Base-by-base conservation (phyloP, 352 stramenopile genomes). In the Thraustotheca clavata region DNA sequence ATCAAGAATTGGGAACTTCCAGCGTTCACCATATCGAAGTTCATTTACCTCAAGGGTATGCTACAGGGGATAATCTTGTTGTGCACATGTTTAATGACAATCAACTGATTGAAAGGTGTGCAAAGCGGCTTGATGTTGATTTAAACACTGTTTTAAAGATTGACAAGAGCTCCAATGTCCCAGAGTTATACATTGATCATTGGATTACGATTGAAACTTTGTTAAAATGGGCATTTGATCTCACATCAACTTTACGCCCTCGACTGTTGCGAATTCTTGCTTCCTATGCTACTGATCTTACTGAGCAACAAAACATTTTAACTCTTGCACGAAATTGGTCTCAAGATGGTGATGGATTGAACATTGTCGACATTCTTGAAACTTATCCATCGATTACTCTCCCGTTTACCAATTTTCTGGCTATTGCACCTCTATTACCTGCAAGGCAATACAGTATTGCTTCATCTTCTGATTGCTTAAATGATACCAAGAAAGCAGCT, bases 401-500 rank as follows among this genome's bases (percentile, higher is more conserved):
- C 24, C 80, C 74, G 39, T 89, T 91, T 36, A 59, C 57, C 3
- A 75, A 73, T 34, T 88, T 91, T 66, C 80, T 87, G 59, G 77
- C 89, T 55, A 68, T 91, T 22, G 83, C 74, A 5, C 80, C 85
- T 14, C 52, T 67, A 27, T 90, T 90, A 61, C 69, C 76, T 0
- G 74, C 81, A 18, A 74, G 85, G 11, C 90, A 91, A 60, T 94
- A 94, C 74, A 92, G 83, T 6, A 74, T 94, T 12, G 91, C 85
- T 31, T 94, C 85, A 1, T 94, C 85, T 46, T 73, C 81, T 8
- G 70, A 70, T n/a, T 76, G 79, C 46, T 69, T 71, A 29, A 77
- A 76, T 0, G 67, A 88, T 29, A 74, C 61, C 0, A n/a, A n/a
- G n/a, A n/a, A n/a, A n/a, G 73, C 90, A 32, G 87, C 82, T 22